Percentiles rank a stretch among this genome's conserved stretches.
Conservation (phyloP, 208 protist species). For the Trypanosoma scelopori region DNA sequence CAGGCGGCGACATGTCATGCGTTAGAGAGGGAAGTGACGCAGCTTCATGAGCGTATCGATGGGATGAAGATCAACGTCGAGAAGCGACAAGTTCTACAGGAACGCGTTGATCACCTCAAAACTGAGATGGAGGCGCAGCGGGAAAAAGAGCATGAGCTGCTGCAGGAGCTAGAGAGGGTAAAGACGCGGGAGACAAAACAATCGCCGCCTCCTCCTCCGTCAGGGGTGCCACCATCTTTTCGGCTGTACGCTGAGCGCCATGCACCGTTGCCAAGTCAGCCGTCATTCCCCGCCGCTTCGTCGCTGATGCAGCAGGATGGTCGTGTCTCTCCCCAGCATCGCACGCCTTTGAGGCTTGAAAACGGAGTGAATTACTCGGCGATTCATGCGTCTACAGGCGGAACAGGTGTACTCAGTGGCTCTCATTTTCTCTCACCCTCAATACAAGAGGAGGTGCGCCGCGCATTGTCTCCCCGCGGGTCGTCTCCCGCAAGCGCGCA, state of each 20-base stretch:
- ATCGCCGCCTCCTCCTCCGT: not conserved
- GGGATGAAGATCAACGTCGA: slow-evolving; percentile 11
- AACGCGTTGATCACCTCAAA: slow-evolving; percentile 16
- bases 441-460: slow-evolving; percentile 15
- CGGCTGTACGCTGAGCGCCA: not conserved
- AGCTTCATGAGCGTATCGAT: slow-evolving; percentile 28
- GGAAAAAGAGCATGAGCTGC: slow-evolving; percentile 22
- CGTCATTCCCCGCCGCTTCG: not conserved
- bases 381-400: slow-evolving; percentile 9
- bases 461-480: not conserved
- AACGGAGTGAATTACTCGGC: slow-evolving; percentile 11
- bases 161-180: slow-evolving; percentile 2
- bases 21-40: slow-evolving; percentile 20
- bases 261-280: not conserved
- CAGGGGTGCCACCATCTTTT: not conserved
- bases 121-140: slow-evolving; percentile 17
- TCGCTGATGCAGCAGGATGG: not conserved
- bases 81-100: slow-evolving; percentile 6
- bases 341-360: slow-evolving; percentile 3
- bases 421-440: slow-evolving; percentile 16
- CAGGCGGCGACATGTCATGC: slow-evolving; percentile 9
- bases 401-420: not conserved
- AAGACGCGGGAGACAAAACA: not conserved
- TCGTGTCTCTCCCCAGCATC: not conserved
- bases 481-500: not conserved